These are phyloP conservation scores for Hymenotorrendiella dingleyae DNA, from an alignment of 2,329 filamentous ascomycete genomes.

Conservation along the genomic window DNA sequence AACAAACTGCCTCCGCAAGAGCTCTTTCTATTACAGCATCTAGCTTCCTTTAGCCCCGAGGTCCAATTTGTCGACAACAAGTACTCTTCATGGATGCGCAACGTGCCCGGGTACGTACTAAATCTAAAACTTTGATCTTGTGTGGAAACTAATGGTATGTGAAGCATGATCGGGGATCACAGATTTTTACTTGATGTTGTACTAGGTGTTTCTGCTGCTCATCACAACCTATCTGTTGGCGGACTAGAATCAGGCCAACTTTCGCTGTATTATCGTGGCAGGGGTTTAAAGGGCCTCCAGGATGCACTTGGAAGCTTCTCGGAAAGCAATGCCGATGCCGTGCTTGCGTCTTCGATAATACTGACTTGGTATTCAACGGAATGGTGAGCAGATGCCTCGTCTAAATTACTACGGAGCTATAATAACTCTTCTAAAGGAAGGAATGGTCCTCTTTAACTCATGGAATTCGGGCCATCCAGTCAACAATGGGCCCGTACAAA, in stretches of 20 bases:
- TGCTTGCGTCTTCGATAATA: conserved; percentile 11
- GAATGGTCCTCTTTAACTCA: conserved; percentile 10
- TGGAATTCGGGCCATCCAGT: conserved; percentile 4
- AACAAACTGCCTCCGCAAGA: conserved; percentile 5
- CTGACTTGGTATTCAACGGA: conserved; percentile 11
- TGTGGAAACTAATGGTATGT: not conserved
- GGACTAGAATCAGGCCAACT: conserved; percentile 4
- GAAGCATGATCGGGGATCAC: conserved; percentile 4
- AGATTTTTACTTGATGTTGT: conserved; percentile 6
- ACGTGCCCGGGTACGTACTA: conserved; percentile 1
- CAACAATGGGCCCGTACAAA: conserved; percentile 2
- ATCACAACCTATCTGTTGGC: conserved; percentile 1
- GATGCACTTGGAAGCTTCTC: conserved; percentile 10
- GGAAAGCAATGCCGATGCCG: conserved; percentile 11
- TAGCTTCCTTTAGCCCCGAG: conserved; percentile 3
- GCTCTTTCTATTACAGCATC: conserved; percentile 5
- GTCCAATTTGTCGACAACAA: conserved; percentile 10
- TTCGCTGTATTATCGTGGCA: conserved; percentile 7
- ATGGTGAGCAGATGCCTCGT: conserved; percentile 10
- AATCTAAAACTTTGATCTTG: not conserved
- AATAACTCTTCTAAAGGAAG: conserved; percentile 2
- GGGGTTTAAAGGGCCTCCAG: conserved; percentile 11
- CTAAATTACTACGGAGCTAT: not conserved
- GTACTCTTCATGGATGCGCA: conserved; percentile 8
- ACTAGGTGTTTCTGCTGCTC: conserved; percentile 5